A percentile compares a stretch with the other conserved stretches of the same genome.
Conservation (phyloP, 257 asterid genomes). For the Jacaranda mimosifolia region DNA sequence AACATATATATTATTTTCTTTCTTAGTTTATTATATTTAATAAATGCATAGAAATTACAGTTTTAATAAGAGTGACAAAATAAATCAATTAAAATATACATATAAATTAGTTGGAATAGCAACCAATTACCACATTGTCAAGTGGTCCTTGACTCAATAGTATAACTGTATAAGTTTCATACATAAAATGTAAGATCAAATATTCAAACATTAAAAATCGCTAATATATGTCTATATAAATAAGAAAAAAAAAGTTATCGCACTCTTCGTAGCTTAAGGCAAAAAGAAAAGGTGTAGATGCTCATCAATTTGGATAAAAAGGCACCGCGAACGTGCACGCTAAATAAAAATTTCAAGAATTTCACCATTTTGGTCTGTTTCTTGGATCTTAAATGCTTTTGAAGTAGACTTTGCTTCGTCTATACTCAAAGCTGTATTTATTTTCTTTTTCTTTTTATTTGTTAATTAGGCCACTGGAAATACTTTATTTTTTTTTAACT, state of each 20-base stretch:
- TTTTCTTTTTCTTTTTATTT: not conserved
- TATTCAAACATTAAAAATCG: too few relatives aligned
- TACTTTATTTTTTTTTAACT: not conserved
- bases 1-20: not conserved
- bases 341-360: not conserved
- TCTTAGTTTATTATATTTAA: not conserved
- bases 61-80: too few relatives aligned
- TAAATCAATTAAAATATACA: too few relatives aligned
- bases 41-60: not conserved
- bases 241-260: not conserved
- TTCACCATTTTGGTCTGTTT: conserved; percentile 24
- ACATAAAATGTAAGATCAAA: too few relatives aligned
- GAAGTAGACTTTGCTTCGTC: conserved; percentile 35
- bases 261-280: too few relatives aligned
- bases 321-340: conserved; percentile 15
- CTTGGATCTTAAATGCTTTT: conserved; percentile 12
- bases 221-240: too few relatives aligned
- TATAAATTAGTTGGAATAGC: too few relatives aligned
- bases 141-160: too few relatives aligned
- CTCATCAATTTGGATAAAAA: not conserved
- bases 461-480: too few relatives aligned
- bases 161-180: too few relatives aligned
- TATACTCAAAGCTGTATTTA: conserved; percentile 41
- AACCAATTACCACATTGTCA: too few relatives aligned
- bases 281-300: not conserved